Percentiles rank a stretch among this genome's conserved stretches.
These are phyloP conservation scores for Xerocomus potaroensis DNA, from an alignment of 768 basidiomycete species.

Conservation along the genomic window DNA sequence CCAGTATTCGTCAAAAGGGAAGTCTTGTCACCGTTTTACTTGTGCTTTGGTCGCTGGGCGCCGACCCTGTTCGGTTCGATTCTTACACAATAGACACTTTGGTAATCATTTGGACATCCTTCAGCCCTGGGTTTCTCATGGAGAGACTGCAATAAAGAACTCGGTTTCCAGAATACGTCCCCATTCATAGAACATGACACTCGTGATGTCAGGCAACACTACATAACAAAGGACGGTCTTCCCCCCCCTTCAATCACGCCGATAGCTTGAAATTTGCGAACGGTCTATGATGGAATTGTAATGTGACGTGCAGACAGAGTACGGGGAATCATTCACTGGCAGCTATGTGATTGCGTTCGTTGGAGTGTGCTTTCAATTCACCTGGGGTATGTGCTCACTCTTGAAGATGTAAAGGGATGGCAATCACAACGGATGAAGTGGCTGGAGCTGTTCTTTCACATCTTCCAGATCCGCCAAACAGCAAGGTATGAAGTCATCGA, in stretches of 20 bases:
- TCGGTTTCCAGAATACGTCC: too few relatives aligned
- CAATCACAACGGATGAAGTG: neutral
- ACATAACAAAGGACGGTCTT: constrained; percentile 16
- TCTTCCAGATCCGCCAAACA: constrained; percentile 5
- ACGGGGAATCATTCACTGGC: constrained; percentile 1
- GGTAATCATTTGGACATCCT: too few relatives aligned
- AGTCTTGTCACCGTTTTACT: too few relatives aligned
- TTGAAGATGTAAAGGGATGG: neutral
- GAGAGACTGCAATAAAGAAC: too few relatives aligned
- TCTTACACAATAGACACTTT: too few relatives aligned
- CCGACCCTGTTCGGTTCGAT: too few relatives aligned
- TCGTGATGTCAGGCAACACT: neutral
- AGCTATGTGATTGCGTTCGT: constrained; percentile 1
- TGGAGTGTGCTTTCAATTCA: constrained; percentile 18
- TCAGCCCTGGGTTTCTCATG: too few relatives aligned
- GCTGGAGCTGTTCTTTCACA: constrained; percentile 5
- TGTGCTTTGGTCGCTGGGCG: too few relatives aligned
- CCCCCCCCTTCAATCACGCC: constrained; percentile 1
- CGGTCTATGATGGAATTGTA: constrained; percentile 9
- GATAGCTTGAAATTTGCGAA: neutral
- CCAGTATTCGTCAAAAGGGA: too few relatives aligned
- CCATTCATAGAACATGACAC: neutral
- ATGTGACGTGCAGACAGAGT: constrained; percentile 1
- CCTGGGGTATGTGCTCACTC: constrained; percentile 1
- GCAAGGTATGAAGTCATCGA: constrained; percentile 23